Percentiles rank a stretch among this genome's conserved stretches.
These are phyloP conservation scores for Suillus alpinus DNA, from an alignment of 768 basidiomycete species.

Conservation along the genomic window DNA sequence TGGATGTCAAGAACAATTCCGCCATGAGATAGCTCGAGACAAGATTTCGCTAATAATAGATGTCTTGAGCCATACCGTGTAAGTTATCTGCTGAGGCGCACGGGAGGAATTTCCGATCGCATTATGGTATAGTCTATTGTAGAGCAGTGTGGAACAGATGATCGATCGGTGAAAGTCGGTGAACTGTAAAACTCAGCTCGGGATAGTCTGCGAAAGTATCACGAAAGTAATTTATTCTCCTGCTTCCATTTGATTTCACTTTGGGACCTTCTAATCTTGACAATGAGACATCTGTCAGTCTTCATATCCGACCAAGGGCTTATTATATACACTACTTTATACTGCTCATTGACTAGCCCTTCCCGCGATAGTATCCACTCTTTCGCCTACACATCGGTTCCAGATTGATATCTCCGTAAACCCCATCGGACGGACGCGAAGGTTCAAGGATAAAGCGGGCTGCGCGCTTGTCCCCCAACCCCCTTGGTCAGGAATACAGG, in stretches of 20 bases:
- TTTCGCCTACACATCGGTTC: not conserved
- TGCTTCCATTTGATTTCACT: not conserved
- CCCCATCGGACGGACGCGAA: not conserved
- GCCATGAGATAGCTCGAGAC: no score
- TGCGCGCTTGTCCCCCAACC: conserved; percentile 56
- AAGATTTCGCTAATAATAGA: no score
- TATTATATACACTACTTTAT: not conserved
- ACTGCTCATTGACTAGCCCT: not conserved
- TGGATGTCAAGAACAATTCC: no score
- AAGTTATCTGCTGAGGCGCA: no score
- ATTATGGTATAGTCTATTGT: no score
- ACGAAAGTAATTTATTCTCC: not conserved
- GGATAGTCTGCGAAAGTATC: not conserved
- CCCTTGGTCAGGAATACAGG: conserved; percentile 60
- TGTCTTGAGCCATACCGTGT: no score
- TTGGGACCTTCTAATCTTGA: not conserved
- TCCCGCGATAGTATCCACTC: not conserved
- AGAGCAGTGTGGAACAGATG: no score
- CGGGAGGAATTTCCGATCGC: no score
- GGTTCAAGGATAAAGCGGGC: conserved; percentile 33
- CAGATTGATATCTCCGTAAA: not conserved
- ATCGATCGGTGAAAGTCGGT: not conserved
- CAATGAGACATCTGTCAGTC: not conserved
- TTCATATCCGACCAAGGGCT: not conserved
- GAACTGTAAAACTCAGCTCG: not conserved